phyloP scores from a whole-genome alignment of 495 filamentous ascomycete species.

The Cercophora samala region DNA sequence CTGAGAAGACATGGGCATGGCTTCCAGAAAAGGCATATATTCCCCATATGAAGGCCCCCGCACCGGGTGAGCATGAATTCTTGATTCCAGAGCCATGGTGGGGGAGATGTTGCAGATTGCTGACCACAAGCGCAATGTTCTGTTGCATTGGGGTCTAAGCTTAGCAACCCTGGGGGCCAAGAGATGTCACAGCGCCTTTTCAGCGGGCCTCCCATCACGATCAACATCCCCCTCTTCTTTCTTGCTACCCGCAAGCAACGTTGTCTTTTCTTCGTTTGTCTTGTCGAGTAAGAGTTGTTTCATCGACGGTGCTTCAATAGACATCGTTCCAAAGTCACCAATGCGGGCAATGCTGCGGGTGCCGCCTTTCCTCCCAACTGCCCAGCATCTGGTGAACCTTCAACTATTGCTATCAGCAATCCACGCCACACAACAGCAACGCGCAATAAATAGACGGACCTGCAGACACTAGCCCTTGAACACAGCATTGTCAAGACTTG shows the following conservation, averaged over 20 bases:
- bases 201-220: not conserved
- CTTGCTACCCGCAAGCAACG: not conserved
- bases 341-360: not conserved
- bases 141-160: not conserved
- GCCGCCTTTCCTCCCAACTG: not conserved
- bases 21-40: not conserved
- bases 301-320: not conserved
- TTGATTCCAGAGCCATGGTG: slow-evolving; percentile 6
- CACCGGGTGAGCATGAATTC: not conserved
- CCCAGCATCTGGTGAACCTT: not conserved
- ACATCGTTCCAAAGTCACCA: not conserved
- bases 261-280: not conserved
- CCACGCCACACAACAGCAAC: not conserved
- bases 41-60: not conserved
- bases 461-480: no score
- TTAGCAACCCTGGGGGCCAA: not conserved
- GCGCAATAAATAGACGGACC: not conserved
- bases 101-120: slow-evolving; percentile 8
- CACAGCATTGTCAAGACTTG: not conserved
- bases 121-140: not conserved
- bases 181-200: not conserved
- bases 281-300: not conserved
- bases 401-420: not conserved
- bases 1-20: not conserved
- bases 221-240: not conserved